Conservation (phyloP, 768 basidiomycete species). For the Mycena belliarum region DNA sequence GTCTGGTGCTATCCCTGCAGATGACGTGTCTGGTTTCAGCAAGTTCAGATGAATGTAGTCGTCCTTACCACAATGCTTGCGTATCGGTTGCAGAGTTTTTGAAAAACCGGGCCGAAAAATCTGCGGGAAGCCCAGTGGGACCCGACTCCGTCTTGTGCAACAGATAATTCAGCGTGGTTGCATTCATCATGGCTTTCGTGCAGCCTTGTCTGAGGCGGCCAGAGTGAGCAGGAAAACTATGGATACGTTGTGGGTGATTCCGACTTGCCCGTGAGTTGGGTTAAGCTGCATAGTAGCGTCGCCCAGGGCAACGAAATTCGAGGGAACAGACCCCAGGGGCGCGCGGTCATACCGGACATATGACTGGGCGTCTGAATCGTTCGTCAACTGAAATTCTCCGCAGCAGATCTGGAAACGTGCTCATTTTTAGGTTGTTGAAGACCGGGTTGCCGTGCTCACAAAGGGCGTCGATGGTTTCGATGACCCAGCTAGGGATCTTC, state of each 20-base stretch:
- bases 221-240: background rate
- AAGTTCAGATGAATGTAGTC: too few species aligned
- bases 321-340: slow-evolving; percentile 12
- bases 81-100: too few species aligned
- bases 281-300: slow-evolving; percentile 24
- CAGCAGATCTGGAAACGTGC: background rate
- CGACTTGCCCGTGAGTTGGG: slow-evolving; percentile 23
- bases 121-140: too few species aligned
- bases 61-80: too few species aligned
- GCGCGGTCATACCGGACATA: slow-evolving; percentile 21
- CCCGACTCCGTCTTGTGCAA: background rate
- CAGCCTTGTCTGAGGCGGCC: slow-evolving; percentile 19
- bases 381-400: background rate
- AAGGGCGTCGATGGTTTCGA: slow-evolving; percentile 8
- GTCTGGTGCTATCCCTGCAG: too few species aligned
- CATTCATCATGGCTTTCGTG: slow-evolving; percentile 24
- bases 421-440: slow-evolving; percentile 1
- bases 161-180: slow-evolving; percentile 21
- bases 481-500: slow-evolving; percentile 2
- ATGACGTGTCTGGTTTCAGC: too few species aligned
- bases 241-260: background rate
- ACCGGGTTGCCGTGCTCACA: background rate
- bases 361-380: slow-evolving; percentile 11
- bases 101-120: too few species aligned
- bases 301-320: slow-evolving; percentile 26